Base-by-base conservation (phyloP, 2,329 filamentous ascomycete genomes). In the Zarea fungicola region DNA sequence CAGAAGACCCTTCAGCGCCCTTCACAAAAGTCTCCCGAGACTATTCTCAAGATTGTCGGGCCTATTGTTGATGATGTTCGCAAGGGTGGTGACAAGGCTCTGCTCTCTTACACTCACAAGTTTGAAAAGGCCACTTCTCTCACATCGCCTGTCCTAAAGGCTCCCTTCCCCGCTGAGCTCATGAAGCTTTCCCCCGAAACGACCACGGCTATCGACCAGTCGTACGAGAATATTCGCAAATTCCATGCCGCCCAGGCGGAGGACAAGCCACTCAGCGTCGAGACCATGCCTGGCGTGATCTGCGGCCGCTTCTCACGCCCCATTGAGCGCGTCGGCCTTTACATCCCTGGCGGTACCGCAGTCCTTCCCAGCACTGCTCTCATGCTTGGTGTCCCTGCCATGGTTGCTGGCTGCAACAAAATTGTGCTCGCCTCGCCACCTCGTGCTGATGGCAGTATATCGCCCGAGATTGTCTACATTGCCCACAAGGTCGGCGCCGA, bases 401-500 rank as follows among this genome's bases (percentile, higher is more conserved):
- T 95, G 87, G 93, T 97, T 7, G 93, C 93, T 21, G 93, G 93
- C 21, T 99, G 93, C 77, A 83, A 91, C 71, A 95, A 87, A 69
- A 96, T 99, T 52, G 87, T 99, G 14, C 74, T 99, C 29, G 93
- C 93, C 18, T 95, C 91, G 0, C 93, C 93, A 25, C 93, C 93
- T 16, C 84, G 93, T 36, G 70, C 87, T 0, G 92, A 97, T 61
- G 93, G 93, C 42, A 89, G 85, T 57, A 80, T 97, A 54, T 96
- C 92, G 1, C 93, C 93, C 1, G 93, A 99, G 66, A 96, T 99
- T 53, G 92, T 99, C 47, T 99, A 99, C 64, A 87, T 89, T 28
- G 93, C 93, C 3, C 90, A 97, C 80, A 97, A 96, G 71, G 85
- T 97, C 47, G 92, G 92, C 42, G 93, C 93, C 2, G 89, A 96